Conservation (phyloP, 2,329 filamentous ascomycete genomes). For the Apiospora phragmitis region DNA sequence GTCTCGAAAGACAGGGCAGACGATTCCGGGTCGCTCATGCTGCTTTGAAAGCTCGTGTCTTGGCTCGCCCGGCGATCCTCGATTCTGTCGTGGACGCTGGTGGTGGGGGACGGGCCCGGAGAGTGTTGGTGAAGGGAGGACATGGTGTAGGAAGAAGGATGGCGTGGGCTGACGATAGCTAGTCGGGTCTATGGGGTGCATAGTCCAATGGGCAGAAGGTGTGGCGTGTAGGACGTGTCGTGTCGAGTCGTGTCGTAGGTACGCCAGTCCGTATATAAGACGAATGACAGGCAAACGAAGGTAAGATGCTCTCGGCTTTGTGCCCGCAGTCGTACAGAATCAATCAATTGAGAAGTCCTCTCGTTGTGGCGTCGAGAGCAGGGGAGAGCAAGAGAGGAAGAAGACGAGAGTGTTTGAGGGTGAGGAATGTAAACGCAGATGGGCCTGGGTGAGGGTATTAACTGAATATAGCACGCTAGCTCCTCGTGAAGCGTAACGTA, state of each 20-base stretch:
- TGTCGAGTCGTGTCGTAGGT: not conserved
- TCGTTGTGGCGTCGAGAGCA: slow-evolving; percentile 8
- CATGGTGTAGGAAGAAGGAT: not conserved
- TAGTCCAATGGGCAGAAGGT: not conserved
- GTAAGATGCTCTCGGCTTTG: not conserved
- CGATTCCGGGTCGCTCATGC: slow-evolving; percentile 28
- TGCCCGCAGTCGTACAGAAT: not conserved
- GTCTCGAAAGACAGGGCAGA: slow-evolving; percentile 35
- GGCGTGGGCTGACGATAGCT: not conserved
- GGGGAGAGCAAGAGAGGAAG: not conserved
- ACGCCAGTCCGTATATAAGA: not conserved
- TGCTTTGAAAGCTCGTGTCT: slow-evolving; percentile 26
- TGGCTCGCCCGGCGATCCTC: slow-evolving; percentile 14
- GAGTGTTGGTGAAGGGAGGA: slow-evolving; percentile 14
- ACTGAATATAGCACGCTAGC: not conserved
- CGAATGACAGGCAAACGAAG: not conserved
- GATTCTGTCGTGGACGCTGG: slow-evolving; percentile 3
- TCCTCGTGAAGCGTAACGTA: not conserved
- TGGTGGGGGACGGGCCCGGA: slow-evolving; percentile 13
- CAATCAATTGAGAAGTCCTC: not conserved
- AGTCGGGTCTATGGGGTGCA: not conserved
- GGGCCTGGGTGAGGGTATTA: not conserved
- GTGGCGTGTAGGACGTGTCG: slow-evolving; percentile 1
- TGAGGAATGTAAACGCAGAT: not conserved
- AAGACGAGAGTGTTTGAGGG: not conserved